phyloP scores from a whole-genome alignment of 805 yeast species.

The Wickerhamomyces chambardii region DNA sequence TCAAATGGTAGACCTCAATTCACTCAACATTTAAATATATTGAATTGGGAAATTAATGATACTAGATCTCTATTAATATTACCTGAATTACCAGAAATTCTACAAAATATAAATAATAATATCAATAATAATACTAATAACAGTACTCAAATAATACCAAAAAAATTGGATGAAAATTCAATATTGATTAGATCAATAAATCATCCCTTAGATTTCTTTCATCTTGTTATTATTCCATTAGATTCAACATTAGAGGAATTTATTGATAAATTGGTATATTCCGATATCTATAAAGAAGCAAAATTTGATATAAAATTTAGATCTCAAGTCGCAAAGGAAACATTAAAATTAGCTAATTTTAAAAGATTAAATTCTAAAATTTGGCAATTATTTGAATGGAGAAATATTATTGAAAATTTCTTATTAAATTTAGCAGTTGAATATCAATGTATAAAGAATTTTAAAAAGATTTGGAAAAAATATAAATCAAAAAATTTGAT shows the following conservation, averaged over 20 bases:
- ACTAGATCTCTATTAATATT: constrained; percentile 54
- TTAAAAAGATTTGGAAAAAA: constrained; percentile 41
- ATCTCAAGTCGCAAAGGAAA: constrained; percentile 50
- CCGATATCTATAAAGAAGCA: constrained; percentile 62
- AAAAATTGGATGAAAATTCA: constrained; percentile 41
- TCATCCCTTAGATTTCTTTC: constrained; percentile 23
- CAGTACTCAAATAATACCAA: constrained; percentile 27
- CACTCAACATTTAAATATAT: constrained; percentile 44
- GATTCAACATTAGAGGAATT: constrained; percentile 42
- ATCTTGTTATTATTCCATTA: constrained; percentile 43
- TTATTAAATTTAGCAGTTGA: constrained; percentile 57
- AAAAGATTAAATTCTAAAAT: constrained; percentile 29
- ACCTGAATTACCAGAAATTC: constrained; percentile 14
- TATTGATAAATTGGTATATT: constrained; percentile 39
- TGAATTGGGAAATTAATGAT: constrained; percentile 70
- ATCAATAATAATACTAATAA: no score
- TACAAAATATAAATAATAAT: no score
- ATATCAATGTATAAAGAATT: constrained; percentile 62
- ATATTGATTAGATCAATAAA: constrained; percentile 7
- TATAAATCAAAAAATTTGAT: constrained; percentile 22
- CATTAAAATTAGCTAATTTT: constrained; percentile 41
- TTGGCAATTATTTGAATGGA: constrained; percentile 37
- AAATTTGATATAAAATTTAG: constrained; percentile 44
- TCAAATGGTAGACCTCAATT: constrained; percentile 54
- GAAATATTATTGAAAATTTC: constrained; percentile 66